Conservation (phyloP, 1,139 yeast species). For the Insectozyma bohioensis region DNA sequence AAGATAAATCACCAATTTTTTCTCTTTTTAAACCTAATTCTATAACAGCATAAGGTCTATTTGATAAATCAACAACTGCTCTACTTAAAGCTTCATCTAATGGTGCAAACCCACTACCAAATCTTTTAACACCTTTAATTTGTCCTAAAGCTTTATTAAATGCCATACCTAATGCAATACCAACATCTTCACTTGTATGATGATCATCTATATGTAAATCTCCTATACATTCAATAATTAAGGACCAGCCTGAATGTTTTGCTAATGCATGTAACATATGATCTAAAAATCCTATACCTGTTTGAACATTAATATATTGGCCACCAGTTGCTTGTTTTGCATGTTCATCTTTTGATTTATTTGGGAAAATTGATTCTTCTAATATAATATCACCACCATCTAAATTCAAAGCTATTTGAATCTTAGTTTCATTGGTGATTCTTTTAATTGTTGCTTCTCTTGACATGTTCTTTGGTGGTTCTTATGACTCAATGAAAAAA, state of each 20-base stretch:
- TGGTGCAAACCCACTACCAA: constrained; percentile 95
- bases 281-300: constrained; percentile 94
- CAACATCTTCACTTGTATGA: constrained; percentile 95
- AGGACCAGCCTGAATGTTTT: constrained; percentile 95
- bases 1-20: constrained; percentile 85
- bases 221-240: constrained; percentile 85
- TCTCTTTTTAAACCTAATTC: constrained; percentile 90
- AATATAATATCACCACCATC: constrained; percentile 79
- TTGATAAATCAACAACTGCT: constrained; percentile 91
- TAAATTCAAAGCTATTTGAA: constrained; percentile 78
- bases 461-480: constrained; percentile 2
- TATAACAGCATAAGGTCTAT: constrained; percentile 87
- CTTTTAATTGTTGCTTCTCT: constrained; percentile 44
- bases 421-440: constrained; percentile 89
- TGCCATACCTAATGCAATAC: constrained; percentile 86
- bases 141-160: constrained; percentile 89
- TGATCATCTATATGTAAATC: constrained; percentile 97
- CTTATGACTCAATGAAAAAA: constrained; percentile 3
- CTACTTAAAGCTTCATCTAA: constrained; percentile 92
- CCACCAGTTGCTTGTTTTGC: constrained; percentile 62
- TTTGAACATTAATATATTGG: constrained; percentile 76
- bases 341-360: constrained; percentile 42
- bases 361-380: constrained; percentile 52
- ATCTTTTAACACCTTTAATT: constrained; percentile 86
- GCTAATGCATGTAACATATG: constrained; percentile 98